Evolutionary conservation across 176 grass and related monocot species (phyloP).

Genomic region (Oryza glumipatula): DNA sequence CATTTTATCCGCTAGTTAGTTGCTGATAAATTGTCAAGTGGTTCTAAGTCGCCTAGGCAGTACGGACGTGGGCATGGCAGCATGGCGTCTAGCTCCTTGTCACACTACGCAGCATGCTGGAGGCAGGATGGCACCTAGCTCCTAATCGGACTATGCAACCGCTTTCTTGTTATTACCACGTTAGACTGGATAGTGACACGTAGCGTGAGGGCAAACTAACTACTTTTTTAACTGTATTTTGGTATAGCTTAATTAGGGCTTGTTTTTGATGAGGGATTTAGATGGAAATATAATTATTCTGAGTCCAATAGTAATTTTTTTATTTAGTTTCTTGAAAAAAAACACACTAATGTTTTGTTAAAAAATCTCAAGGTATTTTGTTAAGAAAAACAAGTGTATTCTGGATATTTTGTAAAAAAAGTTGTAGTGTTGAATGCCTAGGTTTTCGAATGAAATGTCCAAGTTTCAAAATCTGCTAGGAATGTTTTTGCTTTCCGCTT

Average conservation of each 20-base stretch:
- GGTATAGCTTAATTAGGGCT: neutral
- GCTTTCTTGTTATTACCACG: neutral
- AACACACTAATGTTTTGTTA: neutral
- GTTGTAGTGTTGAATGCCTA: neutral
- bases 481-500: neutral
- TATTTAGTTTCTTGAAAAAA: neutral
- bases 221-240: neutral
- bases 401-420: conserved; percentile 12
- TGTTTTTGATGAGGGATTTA: neutral
- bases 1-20: neutral
- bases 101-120: neutral
- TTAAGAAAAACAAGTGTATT: conserved; percentile 5
- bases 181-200: neutral
- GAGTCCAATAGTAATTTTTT: neutral
- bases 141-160: neutral
- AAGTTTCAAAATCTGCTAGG: neutral
- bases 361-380: neutral
- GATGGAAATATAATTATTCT: neutral
- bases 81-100: neutral
- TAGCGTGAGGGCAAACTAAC: neutral
- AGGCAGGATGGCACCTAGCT: neutral
- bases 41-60: neutral
- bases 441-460: conserved; percentile 16
- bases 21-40: neutral
- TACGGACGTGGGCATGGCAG: neutral